phyloP scores from a whole-genome alignment of 2,329 filamentous ascomycete species.

The Nothophoma quercina region DNA sequence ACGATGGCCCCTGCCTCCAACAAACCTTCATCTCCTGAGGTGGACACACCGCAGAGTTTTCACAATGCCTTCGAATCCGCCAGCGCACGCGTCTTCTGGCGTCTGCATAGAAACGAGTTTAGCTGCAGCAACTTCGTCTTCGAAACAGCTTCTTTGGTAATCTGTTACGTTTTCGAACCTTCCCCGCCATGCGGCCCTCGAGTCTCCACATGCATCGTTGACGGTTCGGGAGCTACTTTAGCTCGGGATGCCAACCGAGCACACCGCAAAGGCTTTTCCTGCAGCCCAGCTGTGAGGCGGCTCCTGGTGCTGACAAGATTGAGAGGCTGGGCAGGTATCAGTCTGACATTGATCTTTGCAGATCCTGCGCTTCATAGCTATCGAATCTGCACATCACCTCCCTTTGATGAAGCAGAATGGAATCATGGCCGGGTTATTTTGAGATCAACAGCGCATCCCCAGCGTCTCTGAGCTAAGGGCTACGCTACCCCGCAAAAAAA shows the following conservation, averaged over 20 bases:
- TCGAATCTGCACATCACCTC: background rate
- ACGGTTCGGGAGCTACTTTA: conserved; percentile 43
- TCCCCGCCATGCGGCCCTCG: conserved; percentile 43
- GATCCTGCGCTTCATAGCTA: background rate
- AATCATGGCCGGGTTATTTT: background rate
- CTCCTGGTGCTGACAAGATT: background rate
- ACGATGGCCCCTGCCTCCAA: background rate
- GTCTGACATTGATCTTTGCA: background rate
- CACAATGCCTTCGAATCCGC: conserved; percentile 22
- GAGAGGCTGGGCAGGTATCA: background rate
- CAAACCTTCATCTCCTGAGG: conserved; percentile 8
- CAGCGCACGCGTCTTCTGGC: conserved; percentile 26
- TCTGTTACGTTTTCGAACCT: conserved; percentile 49
- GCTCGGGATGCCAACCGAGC: conserved; percentile 33
- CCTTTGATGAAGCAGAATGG: background rate
- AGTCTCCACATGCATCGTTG: conserved; percentile 32
- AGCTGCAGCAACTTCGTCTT: conserved; percentile 29
- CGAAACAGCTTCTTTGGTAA: conserved; percentile 33
- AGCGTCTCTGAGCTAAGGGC: conserved; percentile 40
- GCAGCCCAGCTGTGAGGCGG: conserved; percentile 1
- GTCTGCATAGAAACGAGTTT: conserved; percentile 31
- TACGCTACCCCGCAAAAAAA: conserved; percentile 47
- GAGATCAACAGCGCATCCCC: conserved; percentile 18
- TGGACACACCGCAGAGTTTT: conserved; percentile 31
- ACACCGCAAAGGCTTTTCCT: conserved; percentile 26